phyloP scores from a whole-genome alignment of 2,329 filamentous ascomycete species.

The Bertia moriformis region DNA sequence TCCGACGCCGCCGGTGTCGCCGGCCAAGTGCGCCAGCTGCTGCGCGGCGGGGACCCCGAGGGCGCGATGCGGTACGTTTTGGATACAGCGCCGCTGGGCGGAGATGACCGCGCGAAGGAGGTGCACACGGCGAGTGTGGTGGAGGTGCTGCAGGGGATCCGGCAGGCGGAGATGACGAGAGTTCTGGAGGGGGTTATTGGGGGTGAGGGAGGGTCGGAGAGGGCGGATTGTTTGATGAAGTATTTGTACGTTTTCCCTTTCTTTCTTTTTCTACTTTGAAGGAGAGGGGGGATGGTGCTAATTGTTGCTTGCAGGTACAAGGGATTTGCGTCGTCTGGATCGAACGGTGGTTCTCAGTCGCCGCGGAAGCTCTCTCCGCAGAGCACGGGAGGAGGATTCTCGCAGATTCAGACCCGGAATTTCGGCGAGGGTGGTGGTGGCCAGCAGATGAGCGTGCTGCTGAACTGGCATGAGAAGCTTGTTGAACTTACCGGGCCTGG shows the following conservation, averaged over 20 bases:
- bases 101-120: constrained; percentile 36
- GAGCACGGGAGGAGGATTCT: constrained; percentile 49
- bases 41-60: constrained; percentile 46
- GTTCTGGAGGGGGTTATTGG: constrained; percentile 43
- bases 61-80: constrained; percentile 44
- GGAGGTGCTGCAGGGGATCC: constrained; percentile 51
- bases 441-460: constrained; percentile 52
- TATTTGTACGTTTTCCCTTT: constrained; percentile 36
- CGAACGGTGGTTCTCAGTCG: constrained; percentile 14
- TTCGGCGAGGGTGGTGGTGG: constrained; percentile 45
- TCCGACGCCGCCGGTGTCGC: constrained; percentile 42
- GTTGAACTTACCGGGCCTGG: constrained; percentile 50
- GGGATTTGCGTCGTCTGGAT: constrained; percentile 30
- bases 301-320: constrained; percentile 33
- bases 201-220: constrained; percentile 41
- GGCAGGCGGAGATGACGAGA: constrained; percentile 50
- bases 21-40: constrained; percentile 46
- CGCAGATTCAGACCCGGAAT: constrained; percentile 38
- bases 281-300: too few relatives aligned
- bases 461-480: constrained; percentile 58
- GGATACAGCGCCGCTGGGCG: constrained; percentile 41
- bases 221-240: constrained; percentile 54
- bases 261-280: too few relatives aligned
- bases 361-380: constrained; percentile 28
- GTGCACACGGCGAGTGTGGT: constrained; percentile 44